Conservation (phyloP, 306 rosid genomes). For the Lathyrus oleraceus region DNA sequence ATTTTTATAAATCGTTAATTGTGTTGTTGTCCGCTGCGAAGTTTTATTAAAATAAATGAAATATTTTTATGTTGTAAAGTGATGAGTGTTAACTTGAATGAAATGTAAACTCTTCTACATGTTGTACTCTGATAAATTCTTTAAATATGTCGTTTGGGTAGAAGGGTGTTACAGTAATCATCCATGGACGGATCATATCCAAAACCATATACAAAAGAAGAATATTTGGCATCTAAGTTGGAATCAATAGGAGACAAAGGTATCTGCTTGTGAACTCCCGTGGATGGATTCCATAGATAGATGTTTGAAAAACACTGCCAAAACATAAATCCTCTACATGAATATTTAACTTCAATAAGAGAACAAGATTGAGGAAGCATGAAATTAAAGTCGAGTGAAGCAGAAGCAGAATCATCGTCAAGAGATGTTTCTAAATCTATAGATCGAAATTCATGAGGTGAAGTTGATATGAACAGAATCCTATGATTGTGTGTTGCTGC, state of each 20-base stretch:
- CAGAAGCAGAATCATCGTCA: background rate
- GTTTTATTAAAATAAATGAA: too few species aligned
- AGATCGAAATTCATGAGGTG: background rate
- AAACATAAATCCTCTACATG: background rate
- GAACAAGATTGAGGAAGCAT: too few species aligned
- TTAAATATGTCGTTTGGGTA: too few species aligned
- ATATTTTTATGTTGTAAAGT: too few species aligned
- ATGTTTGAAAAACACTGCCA: background rate
- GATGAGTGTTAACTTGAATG: too few species aligned
- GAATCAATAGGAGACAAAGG: background rate
- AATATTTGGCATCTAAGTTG: background rate
- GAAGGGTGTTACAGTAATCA: too few species aligned
- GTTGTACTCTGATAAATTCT: too few species aligned
- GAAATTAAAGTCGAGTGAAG: background rate
- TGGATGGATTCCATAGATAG: background rate
- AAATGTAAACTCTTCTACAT: too few species aligned
- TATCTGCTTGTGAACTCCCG: background rate
- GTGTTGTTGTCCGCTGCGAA: too few species aligned
- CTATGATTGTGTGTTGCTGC: background rate
- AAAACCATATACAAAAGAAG: background rate
- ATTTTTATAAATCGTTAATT: too few species aligned
- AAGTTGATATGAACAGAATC: background rate
- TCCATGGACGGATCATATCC: background rate
- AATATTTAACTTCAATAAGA: background rate
- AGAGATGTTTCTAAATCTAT: background rate